These are phyloP conservation scores for Amanita phalloides DNA, from an alignment of 768 basidiomycete genomes.

Conservation along the genomic window DNA sequence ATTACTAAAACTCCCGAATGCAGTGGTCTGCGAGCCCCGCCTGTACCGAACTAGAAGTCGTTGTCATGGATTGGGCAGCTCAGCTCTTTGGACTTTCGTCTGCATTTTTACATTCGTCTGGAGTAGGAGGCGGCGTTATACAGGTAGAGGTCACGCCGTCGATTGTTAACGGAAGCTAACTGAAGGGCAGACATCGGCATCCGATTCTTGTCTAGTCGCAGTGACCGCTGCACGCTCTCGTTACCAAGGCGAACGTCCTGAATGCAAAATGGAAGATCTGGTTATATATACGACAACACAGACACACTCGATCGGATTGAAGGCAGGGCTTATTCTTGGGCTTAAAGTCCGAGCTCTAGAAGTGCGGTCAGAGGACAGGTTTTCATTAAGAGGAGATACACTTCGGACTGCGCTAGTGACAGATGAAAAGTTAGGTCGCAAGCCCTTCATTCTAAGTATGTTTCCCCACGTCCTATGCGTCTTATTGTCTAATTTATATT, in stretches of 20 bases:
- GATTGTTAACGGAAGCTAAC: background rate
- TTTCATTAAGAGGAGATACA: conserved; percentile 53
- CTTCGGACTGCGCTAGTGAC: conserved; percentile 53
- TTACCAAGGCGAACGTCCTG: conserved; percentile 38
- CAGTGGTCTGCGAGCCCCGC: conserved; percentile 88
- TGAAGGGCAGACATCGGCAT: conserved; percentile 63
- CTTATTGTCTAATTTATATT: background rate
- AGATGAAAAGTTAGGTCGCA: conserved; percentile 45
- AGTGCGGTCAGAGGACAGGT: conserved; percentile 53
- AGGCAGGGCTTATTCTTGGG: conserved; percentile 74
- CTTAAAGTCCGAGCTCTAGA: conserved; percentile 62
- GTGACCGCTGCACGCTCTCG: conserved; percentile 73
- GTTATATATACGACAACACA: conserved; percentile 86
- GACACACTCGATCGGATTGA: conserved; percentile 76
- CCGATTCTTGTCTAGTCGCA: conserved; percentile 69
- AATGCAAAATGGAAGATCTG: conserved; percentile 43
- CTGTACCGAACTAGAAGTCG: conserved; percentile 80
- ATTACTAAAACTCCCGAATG: background rate
- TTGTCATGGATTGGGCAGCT: conserved; percentile 90
- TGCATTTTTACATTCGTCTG: conserved; percentile 55
- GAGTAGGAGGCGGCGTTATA: conserved; percentile 73
- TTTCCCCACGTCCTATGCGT: background rate
- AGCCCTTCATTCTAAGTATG: conserved; percentile 78
- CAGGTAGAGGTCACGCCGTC: conserved; percentile 34
- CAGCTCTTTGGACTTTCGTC: conserved; percentile 63